Evolutionary conservation across 192 early-diverging fungal genomes (phyloP).

Genomic region (Gonapodya prolifera): DNA sequence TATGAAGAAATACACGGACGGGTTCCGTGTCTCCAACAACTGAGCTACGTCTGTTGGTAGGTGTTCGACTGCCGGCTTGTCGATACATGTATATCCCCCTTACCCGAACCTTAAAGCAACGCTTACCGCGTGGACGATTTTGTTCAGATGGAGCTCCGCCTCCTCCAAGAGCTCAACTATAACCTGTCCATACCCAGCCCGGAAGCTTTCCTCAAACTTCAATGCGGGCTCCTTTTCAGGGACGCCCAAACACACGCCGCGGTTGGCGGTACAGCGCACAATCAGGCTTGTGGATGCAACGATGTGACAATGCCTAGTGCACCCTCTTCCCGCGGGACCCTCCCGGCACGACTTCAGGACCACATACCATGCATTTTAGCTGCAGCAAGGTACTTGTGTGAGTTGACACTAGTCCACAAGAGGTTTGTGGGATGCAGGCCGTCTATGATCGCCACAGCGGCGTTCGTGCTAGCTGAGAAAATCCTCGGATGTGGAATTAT

Average conservation of each 20-base stretch:
- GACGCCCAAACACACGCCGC: neutral
- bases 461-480: conserved; percentile 16
- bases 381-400: conserved; percentile 36
- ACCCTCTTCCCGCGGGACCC: neutral
- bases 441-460: conserved; percentile 23
- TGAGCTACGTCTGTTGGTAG: conserved; percentile 26
- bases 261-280: neutral
- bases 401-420: conserved; percentile 26
- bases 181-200: conserved; percentile 26
- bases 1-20: conserved; percentile 51
- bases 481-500: conserved; percentile 5
- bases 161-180: conserved; percentile 32
- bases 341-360: conserved; percentile 9
- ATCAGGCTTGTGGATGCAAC: conserved; percentile 4
- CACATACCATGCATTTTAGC: conserved; percentile 16
- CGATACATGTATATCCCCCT: neutral
- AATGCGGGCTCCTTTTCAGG: conserved; percentile 2
- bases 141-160: conserved; percentile 27
- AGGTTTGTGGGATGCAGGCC: conserved; percentile 25
- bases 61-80: neutral
- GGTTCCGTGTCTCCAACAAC: conserved; percentile 31
- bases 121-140: conserved; percentile 25
- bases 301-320: neutral
- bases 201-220: conserved; percentile 30
- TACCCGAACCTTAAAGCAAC: neutral